Percentiles rank a stretch among this genome's conserved stretches.
phyloP scores from a whole-genome alignment of 768 basidiomycete genomes.

The Hericium rajendrae region DNA sequence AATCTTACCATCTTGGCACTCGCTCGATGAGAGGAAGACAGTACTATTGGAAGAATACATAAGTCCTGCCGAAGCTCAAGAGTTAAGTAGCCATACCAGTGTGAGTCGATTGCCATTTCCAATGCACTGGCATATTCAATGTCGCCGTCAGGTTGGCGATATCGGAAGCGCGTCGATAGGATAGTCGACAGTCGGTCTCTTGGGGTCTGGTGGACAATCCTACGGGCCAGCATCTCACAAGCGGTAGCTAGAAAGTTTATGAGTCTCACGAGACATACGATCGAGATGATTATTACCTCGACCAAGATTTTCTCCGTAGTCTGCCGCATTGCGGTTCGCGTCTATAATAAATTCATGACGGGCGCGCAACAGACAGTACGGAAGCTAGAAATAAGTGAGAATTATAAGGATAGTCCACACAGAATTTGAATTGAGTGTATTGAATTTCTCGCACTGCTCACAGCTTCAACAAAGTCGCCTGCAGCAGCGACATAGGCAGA shows the following conservation, averaged over 20 bases:
- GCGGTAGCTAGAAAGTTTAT: conserved; percentile 47
- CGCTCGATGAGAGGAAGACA: conserved; percentile 77
- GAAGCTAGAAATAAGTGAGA: conserved; percentile 39
- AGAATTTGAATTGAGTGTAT: not conserved
- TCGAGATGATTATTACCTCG: conserved; percentile 39
- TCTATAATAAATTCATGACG: conserved; percentile 76
- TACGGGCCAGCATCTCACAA: conserved; percentile 77
- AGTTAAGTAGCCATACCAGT: conserved; percentile 45
- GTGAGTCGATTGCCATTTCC: conserved; percentile 87
- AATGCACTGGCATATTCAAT: conserved; percentile 71
- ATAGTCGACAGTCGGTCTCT: conserved; percentile 55
- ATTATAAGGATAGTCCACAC: not conserved
- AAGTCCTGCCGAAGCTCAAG: not conserved
- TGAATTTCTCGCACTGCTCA: conserved; percentile 27
- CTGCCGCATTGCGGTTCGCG: conserved; percentile 71
- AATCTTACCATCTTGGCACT: conserved; percentile 65
- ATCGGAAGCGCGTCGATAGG: conserved; percentile 72
- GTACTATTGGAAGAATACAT: conserved; percentile 32
- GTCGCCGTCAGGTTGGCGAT: conserved; percentile 67
- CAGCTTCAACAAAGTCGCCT: conserved; percentile 82
- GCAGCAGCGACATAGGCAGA: conserved; percentile 68
- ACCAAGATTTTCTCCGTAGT: conserved; percentile 78
- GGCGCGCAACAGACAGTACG: conserved; percentile 71
- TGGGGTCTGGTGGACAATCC: conserved; percentile 62
- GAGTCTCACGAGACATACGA: not conserved